A percentile compares a stretch with the other conserved stretches of the same genome.
Evolutionary conservation across 73 alveolate genomes (phyloP).

Genomic region (Diophrys sp.): DNA sequence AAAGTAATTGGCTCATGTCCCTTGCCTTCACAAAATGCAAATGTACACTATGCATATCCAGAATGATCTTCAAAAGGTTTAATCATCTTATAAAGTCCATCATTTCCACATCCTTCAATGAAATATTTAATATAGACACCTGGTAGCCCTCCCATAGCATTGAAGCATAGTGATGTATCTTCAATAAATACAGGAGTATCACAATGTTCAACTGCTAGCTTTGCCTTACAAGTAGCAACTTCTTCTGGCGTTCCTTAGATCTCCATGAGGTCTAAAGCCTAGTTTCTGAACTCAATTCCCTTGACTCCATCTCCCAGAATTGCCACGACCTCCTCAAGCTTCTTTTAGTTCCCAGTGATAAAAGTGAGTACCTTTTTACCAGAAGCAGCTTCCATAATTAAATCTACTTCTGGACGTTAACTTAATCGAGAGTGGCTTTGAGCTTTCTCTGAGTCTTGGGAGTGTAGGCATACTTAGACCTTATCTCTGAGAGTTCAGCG

Average conservation of each 20-base stretch:
- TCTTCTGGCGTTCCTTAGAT: not conserved
- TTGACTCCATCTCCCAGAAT: constrained; percentile 6
- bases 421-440: too few species aligned
- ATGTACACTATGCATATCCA: constrained; percentile 66
- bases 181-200: constrained; percentile 70
- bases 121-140: constrained; percentile 82
- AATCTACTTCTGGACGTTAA: too few species aligned
- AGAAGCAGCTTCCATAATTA: too few species aligned
- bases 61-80: constrained; percentile 59
- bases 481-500: too few species aligned
- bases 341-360: constrained; percentile 76
- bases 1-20: constrained; percentile 44
- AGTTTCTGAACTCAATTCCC: not conserved
- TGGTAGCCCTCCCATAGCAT: constrained; percentile 75
- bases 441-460: too few species aligned
- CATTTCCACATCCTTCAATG: constrained; percentile 50
- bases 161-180: constrained; percentile 71
- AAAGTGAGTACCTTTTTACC: constrained; percentile 8
- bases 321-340: constrained; percentile 61
- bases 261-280: constrained; percentile 8
- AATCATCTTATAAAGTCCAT: constrained; percentile 70
- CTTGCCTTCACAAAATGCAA: constrained; percentile 40
- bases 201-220: not conserved
- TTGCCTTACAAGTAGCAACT: not conserved
- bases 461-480: too few species aligned